These are phyloP conservation scores for Naganishia liquefaciens DNA, from an alignment of 1,284 basidiomycete species.

Conservation along the genomic window DNA sequence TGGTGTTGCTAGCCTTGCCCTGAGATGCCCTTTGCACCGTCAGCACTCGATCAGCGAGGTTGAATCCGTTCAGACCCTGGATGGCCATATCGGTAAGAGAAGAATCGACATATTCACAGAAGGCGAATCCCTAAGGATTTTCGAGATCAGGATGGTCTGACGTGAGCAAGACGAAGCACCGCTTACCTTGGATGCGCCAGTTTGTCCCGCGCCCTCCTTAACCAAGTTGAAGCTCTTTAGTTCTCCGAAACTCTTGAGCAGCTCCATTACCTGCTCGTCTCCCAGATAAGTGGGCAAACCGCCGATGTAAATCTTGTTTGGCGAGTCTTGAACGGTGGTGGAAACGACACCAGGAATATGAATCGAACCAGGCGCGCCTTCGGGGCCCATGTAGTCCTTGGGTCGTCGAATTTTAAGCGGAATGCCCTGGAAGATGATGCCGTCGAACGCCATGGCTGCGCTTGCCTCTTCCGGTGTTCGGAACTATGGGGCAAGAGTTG, in stretches of 20 bases:
- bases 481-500: constrained; percentile 72
- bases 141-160: neutral
- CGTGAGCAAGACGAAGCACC: neutral
- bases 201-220: constrained; percentile 75
- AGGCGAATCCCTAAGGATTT: constrained; percentile 77
- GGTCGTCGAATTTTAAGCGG: constrained; percentile 93
- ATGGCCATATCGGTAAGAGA: constrained; percentile 91
- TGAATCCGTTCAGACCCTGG: constrained; percentile 94
- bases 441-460: constrained; percentile 93
- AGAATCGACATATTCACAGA: constrained; percentile 95
- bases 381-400: constrained; percentile 78
- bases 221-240: constrained; percentile 97
- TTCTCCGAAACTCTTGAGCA: constrained; percentile 96
- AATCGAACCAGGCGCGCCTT: constrained; percentile 52
- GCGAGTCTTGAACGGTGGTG: constrained; percentile 94
- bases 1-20: constrained; percentile 66
- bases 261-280: constrained; percentile 96
- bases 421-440: constrained; percentile 88
- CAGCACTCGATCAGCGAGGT: constrained; percentile 92
- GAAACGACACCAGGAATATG: constrained; percentile 91
- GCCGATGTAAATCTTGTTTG: constrained; percentile 97
- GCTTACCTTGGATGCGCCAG: constrained; percentile 80
- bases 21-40: constrained; percentile 87
- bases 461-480: constrained; percentile 95
- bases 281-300: constrained; percentile 92